Base-by-base conservation (phyloP, 2,329 filamentous ascomycete species). In the Laburnicola sp. region DNA sequence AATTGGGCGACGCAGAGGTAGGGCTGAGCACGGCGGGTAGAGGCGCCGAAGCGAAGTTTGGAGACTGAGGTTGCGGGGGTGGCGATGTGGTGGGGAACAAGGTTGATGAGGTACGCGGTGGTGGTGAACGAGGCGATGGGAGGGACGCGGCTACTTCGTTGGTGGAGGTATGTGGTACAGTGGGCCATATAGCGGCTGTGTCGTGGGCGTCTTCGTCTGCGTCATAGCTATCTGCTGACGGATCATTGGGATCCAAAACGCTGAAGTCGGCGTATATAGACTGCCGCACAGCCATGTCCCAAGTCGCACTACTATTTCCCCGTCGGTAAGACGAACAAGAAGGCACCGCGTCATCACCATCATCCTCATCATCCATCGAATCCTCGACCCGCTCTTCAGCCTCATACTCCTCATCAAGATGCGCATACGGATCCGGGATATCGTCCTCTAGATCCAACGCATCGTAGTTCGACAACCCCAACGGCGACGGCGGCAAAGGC, bases 381-480 rank as follows among this genome's bases (percentile, higher is more conserved):
- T 57, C 53, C 8, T 56, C 54, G 5, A 58, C 54, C 16, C 55
- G 41, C 4, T 58, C 51, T 6, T 50, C 55, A 9, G 53, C 25
- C 2, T 66, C 63, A 4, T 64, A 64, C 8, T 66, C 65, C 9
- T 68, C 66, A 40, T 73, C 69, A 0, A 71, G 40, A 41, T 67
- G 60, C 4, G 62, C 53, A 43, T 72, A 71, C 3, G 52, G 57
- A 45, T 71, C 62, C 0, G 59, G 55, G 6, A 60, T 50, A 21
- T 66, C 62, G 21, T 72, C 71, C 35, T 76, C 73, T 2, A 64
- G 45, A 43, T 76, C 74, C 25, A 77, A 65, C 8, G 71, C 71
- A 49, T 76, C 75, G 56, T 76, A 77, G 51, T 75, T 76, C n/a
- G 69, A 74, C 2, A 75, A 59, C 2, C 72, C 69, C 7, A 76